Conservation (phyloP, 768 basidiomycete genomes). For the Tremella yokohamensis region DNA sequence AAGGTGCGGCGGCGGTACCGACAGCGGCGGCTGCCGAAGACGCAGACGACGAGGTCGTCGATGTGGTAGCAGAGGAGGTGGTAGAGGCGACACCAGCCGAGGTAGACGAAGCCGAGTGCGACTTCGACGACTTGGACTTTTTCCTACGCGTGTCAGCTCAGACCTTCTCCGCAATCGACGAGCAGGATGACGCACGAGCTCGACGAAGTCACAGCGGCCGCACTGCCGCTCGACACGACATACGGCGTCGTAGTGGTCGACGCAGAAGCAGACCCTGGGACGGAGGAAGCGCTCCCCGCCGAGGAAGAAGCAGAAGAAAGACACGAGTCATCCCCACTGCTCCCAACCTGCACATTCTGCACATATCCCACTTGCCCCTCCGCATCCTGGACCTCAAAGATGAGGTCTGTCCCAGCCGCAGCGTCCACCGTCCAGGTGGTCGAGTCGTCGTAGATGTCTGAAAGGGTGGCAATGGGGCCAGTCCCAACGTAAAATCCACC, state of each 20-base stretch:
- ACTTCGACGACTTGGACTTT: neutral
- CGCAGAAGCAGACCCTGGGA: neutral
- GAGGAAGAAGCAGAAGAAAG: slow-evolving; percentile 17
- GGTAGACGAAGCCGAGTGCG: neutral
- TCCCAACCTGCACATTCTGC: slow-evolving; percentile 41
- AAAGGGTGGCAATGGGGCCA: slow-evolving; percentile 26
- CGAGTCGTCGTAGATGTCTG: slow-evolving; percentile 16
- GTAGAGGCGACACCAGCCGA: neutral
- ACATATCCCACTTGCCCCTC: slow-evolving; percentile 36
- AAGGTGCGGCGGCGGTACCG: neutral
- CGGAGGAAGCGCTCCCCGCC: neutral
- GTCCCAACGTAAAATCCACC: slow-evolving; percentile 46
- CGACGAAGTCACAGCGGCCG: neutral
- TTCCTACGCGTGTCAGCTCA: neutral
- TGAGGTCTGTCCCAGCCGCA: slow-evolving; percentile 28
- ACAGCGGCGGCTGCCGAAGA: neutral
- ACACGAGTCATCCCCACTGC: slow-evolving; percentile 27
- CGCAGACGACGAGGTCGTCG: neutral
- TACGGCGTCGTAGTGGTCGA: neutral
- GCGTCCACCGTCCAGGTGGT: slow-evolving; percentile 36
- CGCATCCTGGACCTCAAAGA: slow-evolving; percentile 46
- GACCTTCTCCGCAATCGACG: neutral
- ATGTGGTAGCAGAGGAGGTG: neutral
- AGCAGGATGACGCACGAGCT: neutral
- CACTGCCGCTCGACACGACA: too few species aligned